Evolutionary conservation across 2,329 filamentous ascomycete genomes (phyloP).

Genomic region (Ophiostoma triangulosporum): DNA sequence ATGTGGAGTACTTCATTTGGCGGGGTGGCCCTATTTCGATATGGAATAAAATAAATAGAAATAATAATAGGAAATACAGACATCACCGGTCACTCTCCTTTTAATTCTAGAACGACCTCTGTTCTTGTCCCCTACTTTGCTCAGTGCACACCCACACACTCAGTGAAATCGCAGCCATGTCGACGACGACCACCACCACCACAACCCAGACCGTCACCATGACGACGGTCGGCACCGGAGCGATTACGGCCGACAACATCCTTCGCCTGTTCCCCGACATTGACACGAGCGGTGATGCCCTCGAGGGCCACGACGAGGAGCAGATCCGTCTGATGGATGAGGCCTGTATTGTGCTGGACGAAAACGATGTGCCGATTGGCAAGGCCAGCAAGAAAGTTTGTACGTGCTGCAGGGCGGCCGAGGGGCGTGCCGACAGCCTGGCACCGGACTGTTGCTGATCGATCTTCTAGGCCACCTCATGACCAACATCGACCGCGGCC

Average conservation of each 20-base stretch:
- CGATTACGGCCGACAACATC: conserved; percentile 76
- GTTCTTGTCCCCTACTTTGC: no score
- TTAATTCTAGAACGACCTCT: not conserved
- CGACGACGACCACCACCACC: conserved; percentile 16
- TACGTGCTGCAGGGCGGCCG: conserved; percentile 30
- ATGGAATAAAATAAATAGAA: not conserved
- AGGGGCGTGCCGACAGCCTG: no score
- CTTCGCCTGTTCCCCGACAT: conserved; percentile 78
- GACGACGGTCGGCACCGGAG: conserved; percentile 36
- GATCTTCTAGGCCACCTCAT: conserved; percentile 69
- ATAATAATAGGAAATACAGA: not conserved
- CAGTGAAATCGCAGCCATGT: conserved; percentile 9
- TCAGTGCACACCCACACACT: no score
- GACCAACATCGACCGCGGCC: conserved; percentile 93
- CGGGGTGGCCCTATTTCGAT: no score
- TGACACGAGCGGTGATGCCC: conserved; percentile 55
- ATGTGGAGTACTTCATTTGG: not conserved
- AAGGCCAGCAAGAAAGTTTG: conserved; percentile 97
- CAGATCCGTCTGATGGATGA: conserved; percentile 98
- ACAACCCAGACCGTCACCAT: conserved; percentile 26
- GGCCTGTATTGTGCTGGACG: conserved; percentile 91
- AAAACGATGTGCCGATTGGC: conserved; percentile 84
- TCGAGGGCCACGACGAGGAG: conserved; percentile 90
- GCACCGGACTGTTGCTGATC: not conserved
- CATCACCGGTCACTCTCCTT: not conserved